Base-by-base conservation (phyloP, 257 asterid species). In the Pogostemon cablin region DNA sequence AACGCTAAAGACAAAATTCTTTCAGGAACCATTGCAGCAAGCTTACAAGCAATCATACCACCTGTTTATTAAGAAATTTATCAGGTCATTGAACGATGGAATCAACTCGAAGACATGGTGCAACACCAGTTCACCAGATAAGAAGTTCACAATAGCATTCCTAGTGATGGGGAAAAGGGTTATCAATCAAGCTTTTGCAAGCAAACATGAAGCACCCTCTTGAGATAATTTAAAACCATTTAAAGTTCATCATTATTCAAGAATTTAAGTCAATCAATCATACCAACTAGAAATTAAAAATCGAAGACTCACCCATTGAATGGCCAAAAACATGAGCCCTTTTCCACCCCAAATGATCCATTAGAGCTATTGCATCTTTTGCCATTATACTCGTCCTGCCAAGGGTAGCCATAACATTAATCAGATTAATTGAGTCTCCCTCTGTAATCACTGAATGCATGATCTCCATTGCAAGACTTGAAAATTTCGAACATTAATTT, bases 261-360 rank as follows among this genome's bases (percentile, higher is more conserved):
- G 41, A 49, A 32, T 7, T 4, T 4, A 43, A 69, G 68, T 58
- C 66, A 54, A 71, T 77, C 78, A 80, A 72, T 25, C 75, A 44
- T 39, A 71, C 72, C 78, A 77, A 62, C 83, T 48, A 25, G 35
- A 59, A 48, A 67, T 43, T 62, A 56, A 55, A 54, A 6, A 39
- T 61, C 71, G 41, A 73, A 66, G 7, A 20, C 96, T 82, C 80
- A 95, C 99, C 99, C 99, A 95, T 95, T 3, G 99, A 95, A 83
- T 95, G 99, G 25, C 99, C 98, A 79, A 95, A 88, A 5, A 95
- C 83, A 72, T 95, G 98, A 9, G 96, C 99, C 68, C 83, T 92
- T 79, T 77, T 46, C 99, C 98, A 95, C 40, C 95, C 96, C 85
- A 95, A 80, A 69, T 91, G 96, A 88, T 95, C 96, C 98, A 92